Conservation (phyloP, 1,284 basidiomycete species). For the Phenoliferia sp. region DNA sequence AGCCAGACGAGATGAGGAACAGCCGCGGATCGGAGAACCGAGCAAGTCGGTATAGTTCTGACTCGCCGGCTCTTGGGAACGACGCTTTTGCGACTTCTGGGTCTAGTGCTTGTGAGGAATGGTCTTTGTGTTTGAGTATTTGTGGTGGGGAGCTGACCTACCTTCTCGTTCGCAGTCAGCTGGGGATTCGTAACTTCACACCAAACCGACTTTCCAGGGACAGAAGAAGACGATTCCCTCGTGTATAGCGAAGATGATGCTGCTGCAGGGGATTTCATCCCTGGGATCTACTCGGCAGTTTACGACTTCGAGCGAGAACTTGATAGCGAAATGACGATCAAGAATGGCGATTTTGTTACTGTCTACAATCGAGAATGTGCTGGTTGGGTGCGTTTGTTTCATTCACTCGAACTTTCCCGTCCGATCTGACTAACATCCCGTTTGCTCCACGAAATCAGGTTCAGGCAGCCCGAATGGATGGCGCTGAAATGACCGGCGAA, state of each 20-base stretch:
- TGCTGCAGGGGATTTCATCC: slow-evolving; percentile 24
- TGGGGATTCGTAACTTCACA: slow-evolving; percentile 34
- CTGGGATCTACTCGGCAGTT: slow-evolving; percentile 26
- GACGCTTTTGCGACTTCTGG: background rate
- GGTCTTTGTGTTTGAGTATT: background rate
- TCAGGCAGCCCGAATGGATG: slow-evolving; percentile 23
- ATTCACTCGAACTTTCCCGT: background rate
- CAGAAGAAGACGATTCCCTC: slow-evolving; percentile 2
- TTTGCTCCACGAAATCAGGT: slow-evolving; percentile 19
- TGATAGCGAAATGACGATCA: slow-evolving; percentile 29
- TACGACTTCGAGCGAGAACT: slow-evolving; percentile 31
- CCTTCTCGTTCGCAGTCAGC: slow-evolving; percentile 5
- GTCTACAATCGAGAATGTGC: slow-evolving; percentile 27
- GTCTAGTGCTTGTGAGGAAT: background rate
- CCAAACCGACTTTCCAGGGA: slow-evolving; percentile 10
- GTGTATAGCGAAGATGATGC: slow-evolving; percentile 1
- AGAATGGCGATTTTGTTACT: slow-evolving; percentile 25
- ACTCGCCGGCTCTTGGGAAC: background rate
- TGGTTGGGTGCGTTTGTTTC: slow-evolving; percentile 24
- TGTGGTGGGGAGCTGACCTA: background rate
- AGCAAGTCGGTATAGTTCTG: background rate
- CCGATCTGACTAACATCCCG: background rate
- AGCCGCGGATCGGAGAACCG: background rate
- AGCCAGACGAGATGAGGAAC: slow-evolving; percentile 3
- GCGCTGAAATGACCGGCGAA: slow-evolving; percentile 15